Evolutionary conservation across 2,329 filamentous ascomycete species (phyloP).

Genomic region (Stagonosporopsis vannaccii): DNA sequence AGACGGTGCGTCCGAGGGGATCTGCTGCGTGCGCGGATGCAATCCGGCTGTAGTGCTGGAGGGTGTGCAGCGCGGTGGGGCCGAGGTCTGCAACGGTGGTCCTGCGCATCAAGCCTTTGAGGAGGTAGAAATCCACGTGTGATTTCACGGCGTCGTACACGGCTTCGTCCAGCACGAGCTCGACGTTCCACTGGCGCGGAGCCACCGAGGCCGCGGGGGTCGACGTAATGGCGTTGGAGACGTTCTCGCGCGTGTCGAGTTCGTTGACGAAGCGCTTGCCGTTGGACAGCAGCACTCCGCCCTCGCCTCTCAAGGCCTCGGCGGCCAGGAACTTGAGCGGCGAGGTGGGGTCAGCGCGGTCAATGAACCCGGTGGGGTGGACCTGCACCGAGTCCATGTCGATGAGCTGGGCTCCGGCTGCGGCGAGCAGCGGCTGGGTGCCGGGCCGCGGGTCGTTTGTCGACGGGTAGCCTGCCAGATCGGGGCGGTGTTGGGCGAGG

Average conservation of each 20-base stretch:
- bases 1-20: constrained; percentile 57
- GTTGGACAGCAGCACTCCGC: constrained; percentile 62
- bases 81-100: constrained; percentile 61
- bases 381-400: constrained; percentile 65
- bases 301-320: constrained; percentile 69
- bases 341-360: constrained; percentile 56
- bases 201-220: not conserved
- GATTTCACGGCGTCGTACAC: constrained; percentile 60
- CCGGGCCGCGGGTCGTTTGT: constrained; percentile 68
- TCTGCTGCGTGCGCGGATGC: constrained; percentile 41
- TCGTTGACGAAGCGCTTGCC: constrained; percentile 69
- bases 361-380: constrained; percentile 71
- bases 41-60: constrained; percentile 43
- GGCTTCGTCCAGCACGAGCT: constrained; percentile 66
- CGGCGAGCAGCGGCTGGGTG: constrained; percentile 56
- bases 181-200: constrained; percentile 64
- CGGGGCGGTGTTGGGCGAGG: constrained; percentile 64
- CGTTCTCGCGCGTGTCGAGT: constrained; percentile 64
- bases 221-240: constrained; percentile 60
- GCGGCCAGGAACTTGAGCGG: constrained; percentile 69
- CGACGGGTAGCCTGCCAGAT: constrained; percentile 66
- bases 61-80: constrained; percentile 45
- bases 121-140: constrained; percentile 69
- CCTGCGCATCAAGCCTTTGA: constrained; percentile 67
- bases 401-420: constrained; percentile 50